Percentiles rank a stretch among this genome's conserved stretches.
These are phyloP conservation scores for Vigna reflexopilosa DNA, from an alignment of 306 rosid genomes.

Conservation along the genomic window DNA sequence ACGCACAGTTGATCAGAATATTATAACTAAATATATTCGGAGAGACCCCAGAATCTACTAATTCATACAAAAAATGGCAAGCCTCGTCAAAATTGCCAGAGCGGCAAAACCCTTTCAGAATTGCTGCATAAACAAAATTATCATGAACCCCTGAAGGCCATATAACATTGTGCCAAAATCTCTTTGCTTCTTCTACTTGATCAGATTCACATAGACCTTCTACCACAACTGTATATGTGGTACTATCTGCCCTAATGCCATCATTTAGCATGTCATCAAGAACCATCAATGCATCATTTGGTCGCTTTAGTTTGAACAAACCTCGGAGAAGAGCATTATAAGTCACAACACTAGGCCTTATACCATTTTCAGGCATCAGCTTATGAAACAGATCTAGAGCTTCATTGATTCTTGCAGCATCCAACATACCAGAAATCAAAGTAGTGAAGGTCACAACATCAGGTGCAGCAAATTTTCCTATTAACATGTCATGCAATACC, in stretches of 20 bases:
- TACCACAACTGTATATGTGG: constrained; percentile 66
- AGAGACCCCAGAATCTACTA: constrained; percentile 77
- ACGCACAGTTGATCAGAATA: constrained; percentile 74
- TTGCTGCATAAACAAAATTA: constrained; percentile 77
- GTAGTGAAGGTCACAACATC: constrained; percentile 84
- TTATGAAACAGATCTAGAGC: constrained; percentile 57
- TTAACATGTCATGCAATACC: constrained; percentile 73
- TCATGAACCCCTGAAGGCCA: constrained; percentile 91
- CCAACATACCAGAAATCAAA: constrained; percentile 66
- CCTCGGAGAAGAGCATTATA: constrained; percentile 75
- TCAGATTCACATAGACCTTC: constrained; percentile 68
- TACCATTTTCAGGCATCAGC: constrained; percentile 66
- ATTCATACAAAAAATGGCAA: constrained; percentile 80
- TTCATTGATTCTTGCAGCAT: constrained; percentile 65
- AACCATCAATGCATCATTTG: constrained; percentile 58
- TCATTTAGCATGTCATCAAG: constrained; percentile 56
- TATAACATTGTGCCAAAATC: constrained; percentile 75
- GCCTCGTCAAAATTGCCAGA: constrained; percentile 66
- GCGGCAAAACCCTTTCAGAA: constrained; percentile 79
- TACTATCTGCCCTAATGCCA: constrained; percentile 60
- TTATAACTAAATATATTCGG: constrained; percentile 82
- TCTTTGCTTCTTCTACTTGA: constrained; percentile 78
- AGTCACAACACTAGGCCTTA: constrained; percentile 71
- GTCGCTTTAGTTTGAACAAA: constrained; percentile 63
- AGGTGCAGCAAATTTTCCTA: constrained; percentile 74